phyloP scores from a whole-genome alignment of 768 basidiomycete genomes.

The Suillus sp. region DNA sequence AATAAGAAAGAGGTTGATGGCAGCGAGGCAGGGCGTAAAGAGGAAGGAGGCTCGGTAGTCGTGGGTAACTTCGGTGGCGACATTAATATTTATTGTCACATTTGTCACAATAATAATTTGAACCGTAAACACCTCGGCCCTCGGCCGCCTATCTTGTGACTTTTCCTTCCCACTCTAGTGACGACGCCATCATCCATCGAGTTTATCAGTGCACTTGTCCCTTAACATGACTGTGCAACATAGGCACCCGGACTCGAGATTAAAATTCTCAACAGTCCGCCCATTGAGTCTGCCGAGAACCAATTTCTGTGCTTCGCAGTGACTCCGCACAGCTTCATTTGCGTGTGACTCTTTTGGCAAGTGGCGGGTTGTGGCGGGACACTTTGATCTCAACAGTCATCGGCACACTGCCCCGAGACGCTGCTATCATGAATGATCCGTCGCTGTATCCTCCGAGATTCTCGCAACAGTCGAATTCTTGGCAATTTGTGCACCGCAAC shows the following conservation, averaged over 20 bases:
- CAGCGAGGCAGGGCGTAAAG: conserved; percentile 19
- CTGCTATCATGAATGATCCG: conserved; percentile 13
- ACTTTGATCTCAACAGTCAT: conserved; percentile 8
- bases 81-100: conserved; percentile 30
- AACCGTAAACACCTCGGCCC: conserved; percentile 4
- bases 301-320: background rate
- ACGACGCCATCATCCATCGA: background rate
- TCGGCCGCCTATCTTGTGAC: conserved; percentile 25
- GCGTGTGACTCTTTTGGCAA: conserved; percentile 9
- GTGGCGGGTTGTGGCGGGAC: conserved; percentile 9
- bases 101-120: conserved; percentile 23
- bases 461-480: conserved; percentile 3
- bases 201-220: background rate
- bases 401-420: conserved; percentile 11
- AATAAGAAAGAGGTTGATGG: conserved; percentile 31
- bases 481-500: background rate
- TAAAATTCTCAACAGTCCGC: background rate
- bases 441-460: conserved; percentile 7
- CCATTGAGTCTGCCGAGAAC: background rate
- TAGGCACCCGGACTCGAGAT: background rate
- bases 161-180: conserved; percentile 8
- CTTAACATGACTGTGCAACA: background rate
- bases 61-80: conserved; percentile 27
- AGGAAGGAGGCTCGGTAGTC: conserved; percentile 28
- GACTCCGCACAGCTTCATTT: background rate